These are phyloP conservation scores for Tetrapyrgos nigripes DNA, from an alignment of 1,284 basidiomycete genomes.

Conservation along the genomic window DNA sequence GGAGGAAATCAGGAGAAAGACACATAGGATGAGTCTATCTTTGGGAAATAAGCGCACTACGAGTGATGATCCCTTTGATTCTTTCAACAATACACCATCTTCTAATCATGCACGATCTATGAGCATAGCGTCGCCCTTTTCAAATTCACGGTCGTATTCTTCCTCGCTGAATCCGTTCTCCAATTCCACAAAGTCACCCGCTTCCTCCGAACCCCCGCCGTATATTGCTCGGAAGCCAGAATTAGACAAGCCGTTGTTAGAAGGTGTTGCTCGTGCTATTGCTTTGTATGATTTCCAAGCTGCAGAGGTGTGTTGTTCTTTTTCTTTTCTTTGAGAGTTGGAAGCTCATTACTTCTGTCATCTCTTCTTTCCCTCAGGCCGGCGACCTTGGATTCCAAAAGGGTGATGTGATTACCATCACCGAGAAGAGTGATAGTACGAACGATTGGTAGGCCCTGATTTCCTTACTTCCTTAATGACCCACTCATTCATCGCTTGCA, in stretches of 20 bases:
- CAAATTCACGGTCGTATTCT: conserved; percentile 2
- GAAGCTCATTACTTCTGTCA: conserved; percentile 10
- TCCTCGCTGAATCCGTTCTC: conserved; percentile 19
- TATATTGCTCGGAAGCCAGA: conserved; percentile 57
- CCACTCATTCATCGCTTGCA: conserved; percentile 30
- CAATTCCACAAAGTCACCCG: conserved; percentile 13
- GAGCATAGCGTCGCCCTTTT: conserved; percentile 21
- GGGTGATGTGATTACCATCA: conserved; percentile 82
- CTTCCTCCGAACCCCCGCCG: conserved; percentile 25
- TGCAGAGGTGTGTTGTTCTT: conserved; percentile 56
- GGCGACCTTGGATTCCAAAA: conserved; percentile 88
- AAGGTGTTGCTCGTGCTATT: conserved; percentile 77
- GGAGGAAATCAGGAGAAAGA: conserved; percentile 22
- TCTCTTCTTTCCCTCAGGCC: conserved; percentile 43
- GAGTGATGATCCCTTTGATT: conserved; percentile 19
- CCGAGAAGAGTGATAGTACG: conserved; percentile 75
- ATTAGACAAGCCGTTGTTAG: conserved; percentile 52
- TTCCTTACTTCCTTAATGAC: not conserved
- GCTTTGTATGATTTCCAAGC: conserved; percentile 83
- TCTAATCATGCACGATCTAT: conserved; percentile 24
- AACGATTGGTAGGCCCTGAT: conserved; percentile 73
- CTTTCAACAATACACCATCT: conserved; percentile 6
- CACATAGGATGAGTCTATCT: conserved; percentile 11
- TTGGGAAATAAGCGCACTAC: not conserved
- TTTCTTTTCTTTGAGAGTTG: conserved; percentile 1